Conservation (phyloP, 345 rosid species). For the Acer saccharum region DNA sequence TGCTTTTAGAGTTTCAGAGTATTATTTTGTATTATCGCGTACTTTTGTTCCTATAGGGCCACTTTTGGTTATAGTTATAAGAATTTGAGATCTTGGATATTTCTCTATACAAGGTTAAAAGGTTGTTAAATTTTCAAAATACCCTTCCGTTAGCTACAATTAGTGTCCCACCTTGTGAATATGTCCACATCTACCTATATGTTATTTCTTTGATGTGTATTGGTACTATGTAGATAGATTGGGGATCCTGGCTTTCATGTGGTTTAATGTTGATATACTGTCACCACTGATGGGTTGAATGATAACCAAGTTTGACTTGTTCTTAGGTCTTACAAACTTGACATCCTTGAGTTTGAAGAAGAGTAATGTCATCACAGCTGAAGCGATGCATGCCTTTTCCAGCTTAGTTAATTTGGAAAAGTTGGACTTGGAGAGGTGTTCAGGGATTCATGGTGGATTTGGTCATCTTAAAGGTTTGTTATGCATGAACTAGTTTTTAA, state of each 20-base stretch:
- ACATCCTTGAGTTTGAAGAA: conserved; percentile 51
- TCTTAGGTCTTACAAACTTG: conserved; percentile 50
- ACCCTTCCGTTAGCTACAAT: background rate
- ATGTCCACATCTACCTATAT: background rate
- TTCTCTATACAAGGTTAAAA: background rate
- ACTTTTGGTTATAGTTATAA: background rate
- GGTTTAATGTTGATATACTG: background rate
- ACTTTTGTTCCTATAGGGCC: background rate
- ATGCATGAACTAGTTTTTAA: background rate
- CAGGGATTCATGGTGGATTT: conserved; percentile 49
- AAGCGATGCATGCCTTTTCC: conserved; percentile 49
- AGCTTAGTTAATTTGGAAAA: conserved; percentile 50
- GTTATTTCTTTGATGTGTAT: background rate
- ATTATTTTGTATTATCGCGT: background rate
- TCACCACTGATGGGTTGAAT: background rate
- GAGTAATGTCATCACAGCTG: conserved; percentile 40
- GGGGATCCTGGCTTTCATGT: background rate
- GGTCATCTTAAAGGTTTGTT: conserved; percentile 52
- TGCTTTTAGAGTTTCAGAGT: no score
- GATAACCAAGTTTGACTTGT: conserved; percentile 4
- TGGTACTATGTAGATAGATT: background rate
- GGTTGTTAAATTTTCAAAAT: background rate
- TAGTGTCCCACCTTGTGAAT: background rate
- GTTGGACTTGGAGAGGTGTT: conserved; percentile 64
- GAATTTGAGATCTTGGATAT: background rate